Conservation (phyloP, 805 yeast genomes). For the Candida nanaspora region DNA sequence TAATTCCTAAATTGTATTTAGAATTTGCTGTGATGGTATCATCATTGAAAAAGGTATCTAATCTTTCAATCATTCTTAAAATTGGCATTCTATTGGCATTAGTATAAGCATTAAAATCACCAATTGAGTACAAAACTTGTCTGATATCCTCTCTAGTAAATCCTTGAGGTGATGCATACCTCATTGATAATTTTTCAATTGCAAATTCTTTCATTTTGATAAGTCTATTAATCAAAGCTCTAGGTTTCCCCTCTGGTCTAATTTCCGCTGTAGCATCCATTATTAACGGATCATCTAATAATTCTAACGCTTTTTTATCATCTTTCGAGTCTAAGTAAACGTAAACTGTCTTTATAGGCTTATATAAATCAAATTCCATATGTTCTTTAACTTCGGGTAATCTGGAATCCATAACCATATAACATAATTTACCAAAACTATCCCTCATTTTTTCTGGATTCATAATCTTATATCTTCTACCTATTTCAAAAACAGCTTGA, state of each 20-base stretch:
- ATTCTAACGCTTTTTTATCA: conserved; percentile 26
- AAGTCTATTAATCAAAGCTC: conserved; percentile 47
- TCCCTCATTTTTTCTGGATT: conserved; percentile 78
- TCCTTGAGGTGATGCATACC: conserved; percentile 35
- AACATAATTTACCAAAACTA: conserved; percentile 71
- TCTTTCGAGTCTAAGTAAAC: conserved; percentile 35
- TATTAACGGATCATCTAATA: conserved; percentile 53
- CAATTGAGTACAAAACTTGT: conserved; percentile 67
- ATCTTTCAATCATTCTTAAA: conserved; percentile 48
- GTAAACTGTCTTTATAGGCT: conserved; percentile 61
- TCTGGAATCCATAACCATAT: conserved; percentile 81
- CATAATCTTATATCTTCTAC: conserved; percentile 76
- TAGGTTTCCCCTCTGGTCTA: conserved; percentile 47
- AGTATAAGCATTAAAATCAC: conserved; percentile 70
- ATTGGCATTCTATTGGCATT: conserved; percentile 66
- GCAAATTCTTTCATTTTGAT: conserved; percentile 65
- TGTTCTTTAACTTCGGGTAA: conserved; percentile 61
- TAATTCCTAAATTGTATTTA: conserved; percentile 49
- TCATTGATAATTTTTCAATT: conserved; percentile 49
- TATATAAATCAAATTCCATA: conserved; percentile 70
- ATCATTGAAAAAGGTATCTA: conserved; percentile 37
- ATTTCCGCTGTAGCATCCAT: conserved; percentile 65
- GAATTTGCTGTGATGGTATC: conserved; percentile 12
- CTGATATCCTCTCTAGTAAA: conserved; percentile 56
- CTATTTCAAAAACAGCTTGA: conserved; percentile 64